Evolutionary conservation across 306 rosid genomes (phyloP), one percentile per base, ranked within the genome.

Genomic region (Dryas drummondii): DNA sequence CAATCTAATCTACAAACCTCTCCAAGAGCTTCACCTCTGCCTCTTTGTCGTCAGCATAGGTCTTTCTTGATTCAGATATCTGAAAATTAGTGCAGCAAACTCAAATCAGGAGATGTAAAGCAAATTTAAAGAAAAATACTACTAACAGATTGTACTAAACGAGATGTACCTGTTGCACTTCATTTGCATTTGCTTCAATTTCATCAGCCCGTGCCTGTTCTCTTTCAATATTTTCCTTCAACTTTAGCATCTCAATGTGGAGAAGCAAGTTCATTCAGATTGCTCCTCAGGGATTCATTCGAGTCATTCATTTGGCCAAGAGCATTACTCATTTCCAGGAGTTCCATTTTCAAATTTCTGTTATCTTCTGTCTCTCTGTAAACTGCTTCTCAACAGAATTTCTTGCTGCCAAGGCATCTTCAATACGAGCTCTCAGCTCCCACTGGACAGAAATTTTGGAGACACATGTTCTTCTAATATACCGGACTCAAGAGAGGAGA

Each of bases 1-100:
- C 98, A 68, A 94, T 87, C 85, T 94, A 97, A 78, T 91, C 94
- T 68, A 94, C 87, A 67, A 97, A 91, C 84, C 93, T 89, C 86
- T 91, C 97, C 60, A 91, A 83, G 69, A 91, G 94, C 77, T 88
- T 89, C 75, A 91, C 88, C 82, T 91, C 97, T 53, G 90, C 83
- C 81, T 91, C 94, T 78, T 82, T 94, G 50, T 91, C 98, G n/a
- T 90, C 96, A 48, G 86, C 94, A 70, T 83, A 82, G 32, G 11
- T 51, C 83, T 81, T 90, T 71, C 84, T 84, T 73, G 89, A 78
- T 75, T 90, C 98, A 8, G 96, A 88, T 73, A 79, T 66, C 98
- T 94, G 87, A 77, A 71, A 27, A 79, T 82, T 51, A 65, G 65
- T 53, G 47, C 52, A 76, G 74, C 70, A 79, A 66, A 79, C 22